Percentiles rank a stretch among this genome's conserved stretches.
phyloP scores from a whole-genome alignment of 2,329 filamentous ascomycete genomes.

The Trichoderma asperellum region DNA sequence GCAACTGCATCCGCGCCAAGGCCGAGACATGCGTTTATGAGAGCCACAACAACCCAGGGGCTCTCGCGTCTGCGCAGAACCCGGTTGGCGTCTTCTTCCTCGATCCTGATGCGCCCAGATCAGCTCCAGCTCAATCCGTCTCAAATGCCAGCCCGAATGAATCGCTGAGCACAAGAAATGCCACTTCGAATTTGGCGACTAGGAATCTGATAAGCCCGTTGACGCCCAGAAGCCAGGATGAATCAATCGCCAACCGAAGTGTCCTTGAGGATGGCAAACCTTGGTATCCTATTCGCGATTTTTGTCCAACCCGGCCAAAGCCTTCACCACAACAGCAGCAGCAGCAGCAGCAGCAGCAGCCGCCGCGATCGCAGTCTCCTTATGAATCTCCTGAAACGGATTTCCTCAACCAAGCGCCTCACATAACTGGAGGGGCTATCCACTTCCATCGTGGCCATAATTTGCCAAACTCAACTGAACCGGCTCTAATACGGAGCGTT shows the following conservation, averaged over 20 bases:
- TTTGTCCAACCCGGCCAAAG: neutral
- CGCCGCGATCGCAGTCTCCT: neutral
- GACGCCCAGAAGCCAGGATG: constrained; percentile 28
- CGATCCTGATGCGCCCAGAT: neutral
- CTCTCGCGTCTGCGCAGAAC: neutral
- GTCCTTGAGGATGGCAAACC: neutral
- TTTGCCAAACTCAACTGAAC: constrained; percentile 37
- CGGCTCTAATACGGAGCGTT: constrained; percentile 47
- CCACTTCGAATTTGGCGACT: neutral
- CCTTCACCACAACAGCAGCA: neutral
- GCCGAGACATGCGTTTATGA: constrained; percentile 43
- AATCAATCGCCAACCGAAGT: constrained; percentile 11
- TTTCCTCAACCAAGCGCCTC: constrained; percentile 43
- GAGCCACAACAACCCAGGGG: constrained; percentile 27
- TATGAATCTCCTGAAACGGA: constrained; percentile 25
- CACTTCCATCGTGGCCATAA: constrained; percentile 47
- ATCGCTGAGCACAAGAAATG: neutral
- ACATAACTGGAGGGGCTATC: constrained; percentile 48
- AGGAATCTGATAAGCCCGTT: constrained; percentile 22
- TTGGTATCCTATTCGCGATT: neutral
- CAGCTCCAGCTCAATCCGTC: neutral
- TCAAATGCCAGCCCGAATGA: neutral
- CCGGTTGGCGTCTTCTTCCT: constrained; percentile 10
- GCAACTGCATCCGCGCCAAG: constrained; percentile 47
- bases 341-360: neutral